Evolutionary conservation across 2,329 filamentous ascomycete species (phyloP).

Genomic region (Colletotrichum tanaceti): DNA sequence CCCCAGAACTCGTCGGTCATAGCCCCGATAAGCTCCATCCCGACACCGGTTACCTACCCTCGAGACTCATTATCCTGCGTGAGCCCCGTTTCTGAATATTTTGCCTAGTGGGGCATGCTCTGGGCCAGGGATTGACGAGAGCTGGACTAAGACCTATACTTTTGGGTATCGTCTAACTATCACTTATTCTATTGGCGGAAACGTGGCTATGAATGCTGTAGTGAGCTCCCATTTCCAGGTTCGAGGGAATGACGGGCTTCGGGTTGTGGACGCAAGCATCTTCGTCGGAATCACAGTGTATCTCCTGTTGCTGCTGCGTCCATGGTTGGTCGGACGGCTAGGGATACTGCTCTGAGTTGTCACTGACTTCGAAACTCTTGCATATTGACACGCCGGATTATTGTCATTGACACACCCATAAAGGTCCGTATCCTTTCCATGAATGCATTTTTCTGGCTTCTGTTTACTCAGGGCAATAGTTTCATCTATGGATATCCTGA

Average conservation of each 20-base stretch:
- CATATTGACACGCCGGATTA: not conserved
- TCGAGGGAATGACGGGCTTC: slow-evolving; percentile 62
- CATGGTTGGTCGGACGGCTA: slow-evolving; percentile 71
- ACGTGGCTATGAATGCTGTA: slow-evolving; percentile 65
- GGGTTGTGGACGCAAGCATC: slow-evolving; percentile 72
- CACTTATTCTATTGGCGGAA: slow-evolving; percentile 66
- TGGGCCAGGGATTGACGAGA: slow-evolving; percentile 56
- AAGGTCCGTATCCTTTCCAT: not conserved
- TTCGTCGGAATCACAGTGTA: slow-evolving; percentile 63
- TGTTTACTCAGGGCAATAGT: not conserved
- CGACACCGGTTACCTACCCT: slow-evolving; percentile 45
- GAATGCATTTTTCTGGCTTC: not conserved
- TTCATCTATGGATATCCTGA: too few relatives aligned
- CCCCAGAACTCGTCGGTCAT: slow-evolving; percentile 23
- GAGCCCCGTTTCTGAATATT: slow-evolving; percentile 42
- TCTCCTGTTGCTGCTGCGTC: slow-evolving; percentile 64
- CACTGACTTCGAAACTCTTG: not conserved
- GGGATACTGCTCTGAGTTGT: not conserved
- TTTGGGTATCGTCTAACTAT: slow-evolving; percentile 69
- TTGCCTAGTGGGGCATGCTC: slow-evolving; percentile 42
- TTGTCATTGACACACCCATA: too few relatives aligned
- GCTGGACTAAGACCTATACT: slow-evolving; percentile 55
- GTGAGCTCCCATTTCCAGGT: slow-evolving; percentile 69
- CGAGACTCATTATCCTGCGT: slow-evolving; percentile 40
- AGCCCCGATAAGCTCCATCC: slow-evolving; percentile 41